Conservation (phyloP, 2,329 filamentous ascomycete species). For the Botrytis fabae region DNA sequence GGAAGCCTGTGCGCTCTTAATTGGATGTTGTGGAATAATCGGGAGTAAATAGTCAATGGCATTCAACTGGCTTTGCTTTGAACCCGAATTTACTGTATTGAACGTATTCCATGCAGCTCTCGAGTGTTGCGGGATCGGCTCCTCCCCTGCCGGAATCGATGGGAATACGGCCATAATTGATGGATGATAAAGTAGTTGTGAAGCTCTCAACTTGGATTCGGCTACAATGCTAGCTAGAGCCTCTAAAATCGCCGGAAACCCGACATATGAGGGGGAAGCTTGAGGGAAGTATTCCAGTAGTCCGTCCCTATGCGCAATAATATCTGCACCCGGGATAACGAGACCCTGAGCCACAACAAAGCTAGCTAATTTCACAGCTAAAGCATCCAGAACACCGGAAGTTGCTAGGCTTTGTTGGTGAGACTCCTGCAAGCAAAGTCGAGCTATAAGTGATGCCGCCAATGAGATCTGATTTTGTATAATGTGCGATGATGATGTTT, state of each 20-base stretch:
- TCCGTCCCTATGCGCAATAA: slow-evolving; percentile 54
- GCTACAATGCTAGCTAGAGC: slow-evolving; percentile 75
- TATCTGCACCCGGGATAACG: slow-evolving; percentile 65
- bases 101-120: slow-evolving; percentile 54
- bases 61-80: slow-evolving; percentile 45
- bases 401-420: slow-evolving; percentile 73
- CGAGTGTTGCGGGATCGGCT: slow-evolving; percentile 50
- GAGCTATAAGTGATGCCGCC: slow-evolving; percentile 56
- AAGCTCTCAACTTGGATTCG: slow-evolving; percentile 76
- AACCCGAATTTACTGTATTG: slow-evolving; percentile 51
- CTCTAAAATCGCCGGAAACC: slow-evolving; percentile 70
- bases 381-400: slow-evolving; percentile 72
- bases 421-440: slow-evolving; percentile 65
- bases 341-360: slow-evolving; percentile 68
- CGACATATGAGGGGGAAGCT: slow-evolving; percentile 58
- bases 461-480: slow-evolving; percentile 63
- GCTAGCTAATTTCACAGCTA: slow-evolving; percentile 71
- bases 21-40: slow-evolving; percentile 48
- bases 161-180: slow-evolving; percentile 70
- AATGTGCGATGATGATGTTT: slow-evolving; percentile 52
- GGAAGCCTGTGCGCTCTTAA: slow-evolving; percentile 43
- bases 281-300: slow-evolving; percentile 59
- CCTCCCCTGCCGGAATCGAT: slow-evolving; percentile 49
- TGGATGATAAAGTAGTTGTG: slow-evolving; percentile 68
- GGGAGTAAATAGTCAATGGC: slow-evolving; percentile 69